Base-by-base conservation (phyloP, 1,284 basidiomycete genomes). In the Trichosporon inkin region DNA sequence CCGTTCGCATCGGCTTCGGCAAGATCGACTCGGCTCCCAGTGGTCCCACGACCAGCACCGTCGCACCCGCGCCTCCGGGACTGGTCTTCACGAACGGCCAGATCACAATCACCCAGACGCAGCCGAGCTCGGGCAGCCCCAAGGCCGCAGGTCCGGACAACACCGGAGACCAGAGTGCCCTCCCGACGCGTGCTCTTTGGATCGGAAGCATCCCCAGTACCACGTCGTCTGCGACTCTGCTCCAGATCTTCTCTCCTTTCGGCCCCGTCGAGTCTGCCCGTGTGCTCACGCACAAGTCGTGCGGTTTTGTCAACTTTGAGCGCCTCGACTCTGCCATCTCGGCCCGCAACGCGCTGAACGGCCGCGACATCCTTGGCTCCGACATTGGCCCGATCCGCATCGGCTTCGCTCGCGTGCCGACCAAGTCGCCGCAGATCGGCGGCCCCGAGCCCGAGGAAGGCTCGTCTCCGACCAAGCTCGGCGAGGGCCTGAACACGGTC, bases 241-340 rank as follows among this genome's bases (percentile, higher is more conserved):
- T 98, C 7, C 76, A 77, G 62, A 78, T 84, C 61, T 99, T 99
- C 76, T 91, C 92, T 69, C 92, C 94, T 11, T 99, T 93, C 71
- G 95, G 96, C 0, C 89, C 94, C 1, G 95, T 99, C 65, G 96
- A 99, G 79, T 95, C 91, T 54, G 94, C 93, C 11, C 83, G 95
- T 56, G 92, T 98, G 8, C 81, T 99, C 69, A 92, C 92, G 2
- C 92, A 96, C 82, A 99, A 99, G 67, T 72, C 68, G 41, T 74
- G 73, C 58, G 72, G 72, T 1, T 73, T 76, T 86, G 89, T 98
- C 81, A 99, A 99, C 77, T 99, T 96, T 77, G 95, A 99, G 78
- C 87, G 92, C 59, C 82, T 97, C 51, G 96, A 98, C 73, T 94
- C 97, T 73, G 96, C 95, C 40, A 89, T 97, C 59, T 83, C 91